phyloP scores from a whole-genome alignment of 1,284 basidiomycete genomes.

The Ustilago bromivora region DNA sequence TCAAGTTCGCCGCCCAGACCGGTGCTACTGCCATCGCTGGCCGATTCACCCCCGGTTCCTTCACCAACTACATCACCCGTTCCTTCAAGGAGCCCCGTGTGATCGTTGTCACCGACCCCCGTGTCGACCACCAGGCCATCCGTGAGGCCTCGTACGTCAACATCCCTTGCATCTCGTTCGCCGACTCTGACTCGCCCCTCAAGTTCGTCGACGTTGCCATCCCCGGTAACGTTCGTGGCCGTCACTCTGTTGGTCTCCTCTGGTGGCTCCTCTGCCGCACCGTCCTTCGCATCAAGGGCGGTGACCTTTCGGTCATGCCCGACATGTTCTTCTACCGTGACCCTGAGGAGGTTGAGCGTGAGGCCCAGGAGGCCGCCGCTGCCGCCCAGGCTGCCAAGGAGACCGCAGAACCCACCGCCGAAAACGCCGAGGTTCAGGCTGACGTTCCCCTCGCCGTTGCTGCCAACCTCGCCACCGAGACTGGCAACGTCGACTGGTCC shows the following conservation, averaged over 20 bases:
- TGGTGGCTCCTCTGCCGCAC: constrained; percentile 99
- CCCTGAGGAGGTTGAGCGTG: constrained; percentile 97
- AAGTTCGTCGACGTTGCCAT: constrained; percentile 98
- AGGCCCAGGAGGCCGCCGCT: constrained; percentile 85
- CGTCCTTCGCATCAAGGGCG: constrained; percentile 93
- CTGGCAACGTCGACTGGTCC: constrained; percentile 81
- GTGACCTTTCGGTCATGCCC: constrained; percentile 95
- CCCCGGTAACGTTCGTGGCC: constrained; percentile 99
- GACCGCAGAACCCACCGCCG: constrained; percentile 55
- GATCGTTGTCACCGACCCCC: constrained; percentile 97
- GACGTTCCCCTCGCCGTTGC: constrained; percentile 53
- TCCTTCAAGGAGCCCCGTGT: constrained; percentile 99
- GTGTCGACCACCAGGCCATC: constrained; percentile 99
- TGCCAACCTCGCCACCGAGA: constrained; percentile 59
- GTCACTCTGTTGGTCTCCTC: constrained; percentile 94
- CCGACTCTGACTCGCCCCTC: constrained; percentile 96
- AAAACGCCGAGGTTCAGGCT: constrained; percentile 79
- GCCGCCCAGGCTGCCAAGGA: constrained; percentile 59
- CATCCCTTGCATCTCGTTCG: constrained; percentile 98
- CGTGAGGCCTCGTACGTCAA: constrained; percentile 99
- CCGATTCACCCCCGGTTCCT: constrained; percentile 96
- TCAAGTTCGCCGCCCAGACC: constrained; percentile 97
- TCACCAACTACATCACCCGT: constrained; percentile 99
- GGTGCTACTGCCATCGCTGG: constrained; percentile 98
- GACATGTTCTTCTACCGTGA: constrained; percentile 99